Evolutionary conservation across 2,329 filamentous ascomycete genomes (phyloP).

Genomic region (Cladosporium sp.): DNA sequence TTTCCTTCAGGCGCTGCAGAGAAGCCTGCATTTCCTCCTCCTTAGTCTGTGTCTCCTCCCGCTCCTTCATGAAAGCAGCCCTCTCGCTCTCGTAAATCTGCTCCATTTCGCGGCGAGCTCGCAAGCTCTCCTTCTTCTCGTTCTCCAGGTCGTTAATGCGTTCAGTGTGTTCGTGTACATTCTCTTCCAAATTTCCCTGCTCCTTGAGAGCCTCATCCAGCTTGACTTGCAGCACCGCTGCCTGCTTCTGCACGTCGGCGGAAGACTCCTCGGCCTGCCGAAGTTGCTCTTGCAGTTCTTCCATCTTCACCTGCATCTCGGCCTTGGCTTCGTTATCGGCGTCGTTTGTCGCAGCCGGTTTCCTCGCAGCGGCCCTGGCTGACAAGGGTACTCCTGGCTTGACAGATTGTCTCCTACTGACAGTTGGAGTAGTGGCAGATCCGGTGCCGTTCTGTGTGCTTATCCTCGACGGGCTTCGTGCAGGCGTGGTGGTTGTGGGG

Average conservation of each 20-base stretch:
- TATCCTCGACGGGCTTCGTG: slow-evolving; percentile 10
- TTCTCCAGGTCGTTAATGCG: slow-evolving; percentile 75
- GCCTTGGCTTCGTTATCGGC: slow-evolving; percentile 65
- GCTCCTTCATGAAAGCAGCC: slow-evolving; percentile 81
- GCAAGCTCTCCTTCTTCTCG: slow-evolving; percentile 76
- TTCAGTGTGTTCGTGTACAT: slow-evolving; percentile 79
- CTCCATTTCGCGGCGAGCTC: slow-evolving; percentile 87
- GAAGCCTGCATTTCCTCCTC: slow-evolving; percentile 89
- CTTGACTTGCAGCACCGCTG: slow-evolving; percentile 76
- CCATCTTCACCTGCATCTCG: slow-evolving; percentile 72
- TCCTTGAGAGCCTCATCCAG: slow-evolving; percentile 81
- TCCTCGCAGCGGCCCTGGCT: slow-evolving; percentile 65
- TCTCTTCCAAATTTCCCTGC: slow-evolving; percentile 82
- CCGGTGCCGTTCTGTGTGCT: background rate
- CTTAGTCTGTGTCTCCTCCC: slow-evolving; percentile 76
- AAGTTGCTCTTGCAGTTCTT: slow-evolving; percentile 79
- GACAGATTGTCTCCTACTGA: slow-evolving; percentile 55
- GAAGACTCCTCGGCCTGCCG: slow-evolving; percentile 64
- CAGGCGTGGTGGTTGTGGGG: background rate
- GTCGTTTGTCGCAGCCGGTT: slow-evolving; percentile 40
- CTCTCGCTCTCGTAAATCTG: slow-evolving; percentile 88
- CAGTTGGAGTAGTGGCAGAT: background rate
- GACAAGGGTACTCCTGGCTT: slow-evolving; percentile 60
- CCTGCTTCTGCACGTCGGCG: slow-evolving; percentile 78
- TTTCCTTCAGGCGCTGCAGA: slow-evolving; percentile 89